Conservation (phyloP, 768 basidiomycete genomes). For the Phlebiopsis flavidoalba region DNA sequence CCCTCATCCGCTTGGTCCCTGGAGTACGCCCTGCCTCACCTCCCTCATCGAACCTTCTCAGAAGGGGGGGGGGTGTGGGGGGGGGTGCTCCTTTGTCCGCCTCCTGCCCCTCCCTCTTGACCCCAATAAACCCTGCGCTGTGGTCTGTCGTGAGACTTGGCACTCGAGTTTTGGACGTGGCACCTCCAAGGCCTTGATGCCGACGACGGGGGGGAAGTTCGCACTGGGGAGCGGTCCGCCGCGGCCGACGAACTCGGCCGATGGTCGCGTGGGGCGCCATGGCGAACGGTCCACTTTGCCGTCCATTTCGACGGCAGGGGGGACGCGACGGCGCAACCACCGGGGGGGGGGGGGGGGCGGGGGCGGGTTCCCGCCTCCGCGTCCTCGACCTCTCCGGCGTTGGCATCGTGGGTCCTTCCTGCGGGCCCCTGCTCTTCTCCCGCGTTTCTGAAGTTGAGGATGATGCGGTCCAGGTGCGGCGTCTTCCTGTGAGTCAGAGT, state of each 20-base stretch:
- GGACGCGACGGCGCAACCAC: conserved; percentile 43
- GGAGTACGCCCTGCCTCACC: conserved; percentile 78
- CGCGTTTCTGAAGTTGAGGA: conserved; percentile 32
- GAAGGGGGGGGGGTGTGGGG: too few relatives aligned
- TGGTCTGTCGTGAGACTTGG: too few relatives aligned
- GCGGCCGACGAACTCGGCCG: conserved; percentile 50
- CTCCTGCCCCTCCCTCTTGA: conserved; percentile 25
- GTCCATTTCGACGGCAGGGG: conserved; percentile 61
- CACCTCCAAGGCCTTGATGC: conserved; percentile 32
- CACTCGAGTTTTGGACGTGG: conserved; percentile 29
- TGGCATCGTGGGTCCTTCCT: conserved; percentile 14
- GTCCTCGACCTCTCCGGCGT: conserved; percentile 18
- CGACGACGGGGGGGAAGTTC: conserved; percentile 47
- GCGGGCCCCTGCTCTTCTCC: conserved; percentile 42
- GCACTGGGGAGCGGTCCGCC: conserved; percentile 40
- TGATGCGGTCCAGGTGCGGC: conserved; percentile 11
- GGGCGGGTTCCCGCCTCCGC: conserved; percentile 49
- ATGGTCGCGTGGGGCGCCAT: conserved; percentile 82
- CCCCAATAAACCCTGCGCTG: conserved; percentile 44
- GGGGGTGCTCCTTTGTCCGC: conserved; percentile 27
- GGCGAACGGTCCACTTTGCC: conserved; percentile 85
- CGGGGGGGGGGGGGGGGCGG: conserved; percentile 45
- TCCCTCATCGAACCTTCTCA: conserved; percentile 35
- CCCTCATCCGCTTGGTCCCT: conserved; percentile 85
- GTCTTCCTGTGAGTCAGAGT: conserved; percentile 10